Base-by-base conservation (phyloP, 495 filamentous ascomycete genomes). In the Apiosordaria backusii region DNA sequence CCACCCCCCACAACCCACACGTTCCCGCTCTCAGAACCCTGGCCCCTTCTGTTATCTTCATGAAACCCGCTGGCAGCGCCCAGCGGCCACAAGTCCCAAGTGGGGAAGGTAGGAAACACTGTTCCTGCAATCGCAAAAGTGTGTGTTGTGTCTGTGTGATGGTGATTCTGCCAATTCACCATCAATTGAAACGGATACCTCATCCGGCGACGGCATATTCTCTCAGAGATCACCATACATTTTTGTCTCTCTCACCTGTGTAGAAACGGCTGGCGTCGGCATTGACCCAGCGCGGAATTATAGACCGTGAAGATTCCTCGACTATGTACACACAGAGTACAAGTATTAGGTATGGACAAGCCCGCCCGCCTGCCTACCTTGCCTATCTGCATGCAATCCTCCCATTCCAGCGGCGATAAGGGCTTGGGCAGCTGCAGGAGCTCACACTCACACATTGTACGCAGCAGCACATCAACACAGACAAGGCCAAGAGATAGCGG, bases 21-120 rank as follows among this genome's bases (percentile, higher is more conserved):
- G n/a, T n/a, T n/a, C 29, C 5, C 29, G 9, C 35, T 2, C 35
- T 13, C 35, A 45, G 9, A 45, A 45, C 35, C 35, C 35, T 45
- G 35, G 18, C 52, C 52, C 4, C 7, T 22, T 55, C n/a, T 55
- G 52, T 55, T 55, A 55, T 55, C 52, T 55, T 23, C 52, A 55
- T 45, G 13, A 45, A 45, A 45, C 35, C n/a, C 10, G 35, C 52
- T 55, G 22, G 6, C 52, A 55, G 52, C n/a, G 19, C 50, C 50
- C 15, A 55, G 52, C 52, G 52, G 52, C n/a, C 19, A 55, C 4
- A 55, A 23, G 2, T 55, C 52, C 52, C 52, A 55, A 55, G 52
- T 55, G 52, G 52, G 52, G 52, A 55, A 55, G 52, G 52, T 55
- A 45, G 27, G 27, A 29, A n/a, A n/a, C n/a, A n/a, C n/a, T n/a